These are phyloP conservation scores for Juglanconis sp. DNA, from an alignment of 2,329 filamentous ascomycete species.

Conservation along the genomic window DNA sequence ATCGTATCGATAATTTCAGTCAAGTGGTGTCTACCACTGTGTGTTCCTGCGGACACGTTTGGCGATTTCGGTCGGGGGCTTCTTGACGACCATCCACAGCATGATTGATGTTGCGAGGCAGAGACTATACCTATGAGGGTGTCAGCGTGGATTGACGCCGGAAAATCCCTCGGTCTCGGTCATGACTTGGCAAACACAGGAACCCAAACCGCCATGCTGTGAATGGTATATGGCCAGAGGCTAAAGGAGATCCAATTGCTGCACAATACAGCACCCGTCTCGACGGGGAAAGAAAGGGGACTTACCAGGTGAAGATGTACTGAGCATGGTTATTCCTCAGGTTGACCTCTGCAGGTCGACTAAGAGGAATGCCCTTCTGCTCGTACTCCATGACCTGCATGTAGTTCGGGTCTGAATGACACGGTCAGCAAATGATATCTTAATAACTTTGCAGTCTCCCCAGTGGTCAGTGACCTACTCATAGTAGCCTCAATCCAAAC, in stretches of 20 bases:
- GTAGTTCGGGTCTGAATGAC: slow-evolving; percentile 67
- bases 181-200: background rate
- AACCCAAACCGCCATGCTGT: background rate
- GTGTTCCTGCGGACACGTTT: slow-evolving; percentile 74
- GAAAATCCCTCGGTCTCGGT: background rate
- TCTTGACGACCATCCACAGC: slow-evolving; percentile 93
- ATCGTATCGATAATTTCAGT: slow-evolving; percentile 2
- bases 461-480: slow-evolving; percentile 52
- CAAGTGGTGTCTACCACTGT: slow-evolving; percentile 56
- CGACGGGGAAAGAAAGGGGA: slow-evolving; percentile 11
- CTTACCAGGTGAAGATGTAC: slow-evolving; percentile 98
- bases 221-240: background rate
- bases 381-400: slow-evolving; percentile 73
- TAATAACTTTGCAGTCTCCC: background rate
- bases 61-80: slow-evolving; percentile 70
- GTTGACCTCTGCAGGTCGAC: slow-evolving; percentile 83
- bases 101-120: slow-evolving; percentile 85
- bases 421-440: slow-evolving; percentile 15
- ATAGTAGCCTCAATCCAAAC: slow-evolving; percentile 97
- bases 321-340: slow-evolving; percentile 94
- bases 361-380: slow-evolving; percentile 82
- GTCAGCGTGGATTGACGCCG: slow-evolving; percentile 3
- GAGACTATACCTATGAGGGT: slow-evolving; percentile 70
- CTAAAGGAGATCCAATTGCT: background rate
- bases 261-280: background rate